Conservation (phyloP, 768 basidiomycete species). For the Russula lepida region DNA sequence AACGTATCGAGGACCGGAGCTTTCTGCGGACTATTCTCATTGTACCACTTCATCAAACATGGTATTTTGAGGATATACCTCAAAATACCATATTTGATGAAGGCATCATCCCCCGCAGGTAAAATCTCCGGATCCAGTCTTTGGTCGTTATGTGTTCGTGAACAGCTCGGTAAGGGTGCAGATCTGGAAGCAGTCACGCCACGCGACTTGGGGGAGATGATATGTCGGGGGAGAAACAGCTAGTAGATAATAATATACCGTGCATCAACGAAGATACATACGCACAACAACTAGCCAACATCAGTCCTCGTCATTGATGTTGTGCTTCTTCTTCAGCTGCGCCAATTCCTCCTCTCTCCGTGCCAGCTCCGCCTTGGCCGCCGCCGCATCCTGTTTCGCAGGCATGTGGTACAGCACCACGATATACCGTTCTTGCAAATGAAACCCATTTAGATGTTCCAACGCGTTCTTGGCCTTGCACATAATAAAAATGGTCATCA, state of each 20-base stretch:
- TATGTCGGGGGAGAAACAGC: no score
- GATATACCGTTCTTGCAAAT: slow-evolving; percentile 95
- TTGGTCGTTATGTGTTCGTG: no score
- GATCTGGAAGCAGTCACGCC: no score
- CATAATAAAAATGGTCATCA: neutral
- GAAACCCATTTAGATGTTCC: slow-evolving; percentile 96
- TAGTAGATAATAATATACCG: neutral
- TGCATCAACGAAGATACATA: neutral
- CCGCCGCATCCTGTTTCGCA: slow-evolving; percentile 90
- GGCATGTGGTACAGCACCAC: slow-evolving; percentile 98
- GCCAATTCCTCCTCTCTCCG: slow-evolving; percentile 85
- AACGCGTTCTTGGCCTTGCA: slow-evolving; percentile 89
- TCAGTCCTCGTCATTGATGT: slow-evolving; percentile 68
- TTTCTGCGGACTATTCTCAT: no score
- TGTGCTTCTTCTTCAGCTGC: slow-evolving; percentile 76
- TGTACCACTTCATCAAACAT: no score
- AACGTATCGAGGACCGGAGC: no score
- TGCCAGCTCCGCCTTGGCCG: slow-evolving; percentile 86
- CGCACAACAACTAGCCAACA: neutral
- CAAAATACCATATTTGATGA: no score
- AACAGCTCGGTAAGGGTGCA: no score
- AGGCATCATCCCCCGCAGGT: no score
- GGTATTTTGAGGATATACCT: no score
- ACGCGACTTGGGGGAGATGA: no score
- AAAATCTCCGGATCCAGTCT: no score